Percentiles rank a stretch among this genome's conserved stretches.
These are phyloP conservation scores for Lachancea cidri DNA, from an alignment of 805 yeast genomes.

Conservation along the genomic window DNA sequence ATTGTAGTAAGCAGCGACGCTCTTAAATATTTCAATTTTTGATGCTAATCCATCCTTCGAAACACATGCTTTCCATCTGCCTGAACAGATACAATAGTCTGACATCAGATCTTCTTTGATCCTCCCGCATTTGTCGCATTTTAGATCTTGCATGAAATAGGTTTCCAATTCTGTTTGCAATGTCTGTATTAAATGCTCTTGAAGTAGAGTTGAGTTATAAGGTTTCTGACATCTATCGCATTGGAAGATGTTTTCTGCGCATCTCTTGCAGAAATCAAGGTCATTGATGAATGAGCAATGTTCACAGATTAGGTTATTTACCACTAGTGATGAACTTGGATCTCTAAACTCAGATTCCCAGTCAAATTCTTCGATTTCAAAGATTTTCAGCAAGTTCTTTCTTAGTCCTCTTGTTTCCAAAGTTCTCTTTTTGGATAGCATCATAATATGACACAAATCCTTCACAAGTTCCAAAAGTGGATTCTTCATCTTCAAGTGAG, in stretches of 20 bases:
- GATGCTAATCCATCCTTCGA: slow-evolving; percentile 40
- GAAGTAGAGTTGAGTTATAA: slow-evolving; percentile 64
- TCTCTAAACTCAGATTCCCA: slow-evolving; percentile 64
- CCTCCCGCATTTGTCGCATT: slow-evolving; percentile 70
- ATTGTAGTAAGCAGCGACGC: slow-evolving; percentile 56
- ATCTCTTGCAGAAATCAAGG: slow-evolving; percentile 76
- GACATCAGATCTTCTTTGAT: slow-evolving; percentile 66
- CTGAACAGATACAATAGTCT: slow-evolving; percentile 81
- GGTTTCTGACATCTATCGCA: slow-evolving; percentile 64
- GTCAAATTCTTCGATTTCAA: slow-evolving; percentile 84
- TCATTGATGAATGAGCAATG: slow-evolving; percentile 71
- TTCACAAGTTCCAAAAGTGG: slow-evolving; percentile 82
- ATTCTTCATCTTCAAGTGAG: slow-evolving; percentile 49
- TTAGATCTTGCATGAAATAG: slow-evolving; percentile 74
- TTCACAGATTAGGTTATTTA: slow-evolving; percentile 71
- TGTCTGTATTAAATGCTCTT: slow-evolving; percentile 71
- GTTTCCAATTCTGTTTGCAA: slow-evolving; percentile 49
- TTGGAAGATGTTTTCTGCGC: slow-evolving; percentile 42
- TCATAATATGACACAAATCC: slow-evolving; percentile 63
- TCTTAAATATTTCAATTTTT: slow-evolving; percentile 45
- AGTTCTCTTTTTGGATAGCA: slow-evolving; percentile 56
- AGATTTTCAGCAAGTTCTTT: slow-evolving; percentile 61
- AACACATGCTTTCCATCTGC: slow-evolving; percentile 66
- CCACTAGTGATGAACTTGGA: slow-evolving; percentile 64
- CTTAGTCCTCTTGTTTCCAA: slow-evolving; percentile 73